Conservation (phyloP, 2,329 filamentous ascomycete genomes). For the Zasmidium cellare region DNA sequence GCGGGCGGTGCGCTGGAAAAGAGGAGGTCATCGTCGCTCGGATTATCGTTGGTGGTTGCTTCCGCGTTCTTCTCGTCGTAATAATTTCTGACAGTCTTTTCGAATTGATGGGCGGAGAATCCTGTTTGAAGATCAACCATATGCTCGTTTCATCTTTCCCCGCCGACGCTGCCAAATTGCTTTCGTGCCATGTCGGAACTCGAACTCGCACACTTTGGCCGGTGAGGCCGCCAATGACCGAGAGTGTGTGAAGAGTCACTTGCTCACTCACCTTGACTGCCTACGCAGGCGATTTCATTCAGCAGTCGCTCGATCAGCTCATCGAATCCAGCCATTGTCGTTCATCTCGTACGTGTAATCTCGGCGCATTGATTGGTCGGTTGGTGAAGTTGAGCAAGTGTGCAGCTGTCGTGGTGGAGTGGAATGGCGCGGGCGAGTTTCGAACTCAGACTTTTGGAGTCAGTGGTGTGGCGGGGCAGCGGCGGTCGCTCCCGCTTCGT, state of each 20-base stretch:
- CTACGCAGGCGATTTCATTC: conserved; percentile 59
- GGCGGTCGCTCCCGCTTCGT: not conserved
- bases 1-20: conserved; percentile 27
- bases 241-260: conserved; percentile 3
- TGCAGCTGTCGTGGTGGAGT: not conserved
- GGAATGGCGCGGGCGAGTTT: not conserved
- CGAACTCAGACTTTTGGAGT: not conserved
- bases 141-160: not conserved
- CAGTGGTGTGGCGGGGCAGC: not conserved
- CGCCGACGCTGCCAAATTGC: not conserved
- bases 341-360: conserved; percentile 13
- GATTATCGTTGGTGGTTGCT: not conserved
- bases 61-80: conserved; percentile 32
- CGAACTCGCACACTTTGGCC: conserved; percentile 2
- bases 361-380: not conserved
- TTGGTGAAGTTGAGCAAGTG: not conserved
- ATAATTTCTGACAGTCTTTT: conserved; percentile 39
- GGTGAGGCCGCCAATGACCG: not conserved
- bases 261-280: conserved; percentile 54
- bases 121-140: not conserved
- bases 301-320: conserved; percentile 59
- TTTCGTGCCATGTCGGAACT: not conserved
- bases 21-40: conserved; percentile 20
- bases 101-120: conserved; percentile 42
- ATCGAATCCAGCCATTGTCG: conserved; percentile 47